These are phyloP conservation scores for Geotrichum cucujoidarum DNA, from an alignment of 1,139 yeast species.

Conservation along the genomic window DNA sequence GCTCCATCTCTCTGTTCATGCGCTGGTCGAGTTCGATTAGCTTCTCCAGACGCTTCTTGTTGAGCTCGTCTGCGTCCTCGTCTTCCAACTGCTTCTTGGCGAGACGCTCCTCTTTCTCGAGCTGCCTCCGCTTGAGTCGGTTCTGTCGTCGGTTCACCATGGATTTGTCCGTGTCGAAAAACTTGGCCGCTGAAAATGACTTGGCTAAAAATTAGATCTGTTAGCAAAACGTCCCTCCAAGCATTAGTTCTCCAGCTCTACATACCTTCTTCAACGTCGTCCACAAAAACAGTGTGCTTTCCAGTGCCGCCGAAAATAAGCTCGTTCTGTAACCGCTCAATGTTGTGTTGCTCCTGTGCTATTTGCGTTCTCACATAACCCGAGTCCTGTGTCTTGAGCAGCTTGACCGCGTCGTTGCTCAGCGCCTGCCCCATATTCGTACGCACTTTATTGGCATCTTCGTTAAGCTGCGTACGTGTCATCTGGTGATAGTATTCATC, in stretches of 20 bases:
- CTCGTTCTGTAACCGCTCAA: conserved; percentile 54
- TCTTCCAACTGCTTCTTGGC: conserved; percentile 32
- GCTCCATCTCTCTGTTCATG: conserved; percentile 61
- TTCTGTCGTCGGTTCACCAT: conserved; percentile 65
- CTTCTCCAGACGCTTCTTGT: conserved; percentile 53
- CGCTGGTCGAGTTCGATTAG: conserved; percentile 44
- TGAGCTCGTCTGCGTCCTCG: conserved; percentile 33
- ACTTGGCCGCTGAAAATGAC: conserved; percentile 56
- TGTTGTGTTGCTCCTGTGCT: conserved; percentile 60
- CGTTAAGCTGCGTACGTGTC: conserved; percentile 41
- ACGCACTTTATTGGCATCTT: conserved; percentile 13
- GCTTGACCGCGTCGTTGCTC: conserved; percentile 67
- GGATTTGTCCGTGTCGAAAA: conserved; percentile 64
- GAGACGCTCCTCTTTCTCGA: conserved; percentile 35
- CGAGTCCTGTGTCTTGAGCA: conserved; percentile 83
- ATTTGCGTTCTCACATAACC: conserved; percentile 77
- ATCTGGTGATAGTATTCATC: conserved; percentile 96
- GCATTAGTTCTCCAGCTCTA: no score
- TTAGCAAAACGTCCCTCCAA: no score
- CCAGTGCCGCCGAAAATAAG: conserved; percentile 48
- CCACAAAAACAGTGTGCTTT: conserved; percentile 82
- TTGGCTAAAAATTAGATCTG: conserved; percentile 38
- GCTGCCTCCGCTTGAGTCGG: conserved; percentile 60
- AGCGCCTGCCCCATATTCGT: conserved; percentile 32
- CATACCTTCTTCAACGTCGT: conserved; percentile 43